Evolutionary conservation across 768 basidiomycete species (phyloP).

Genomic region (Gloeophyllum trabeum): DNA sequence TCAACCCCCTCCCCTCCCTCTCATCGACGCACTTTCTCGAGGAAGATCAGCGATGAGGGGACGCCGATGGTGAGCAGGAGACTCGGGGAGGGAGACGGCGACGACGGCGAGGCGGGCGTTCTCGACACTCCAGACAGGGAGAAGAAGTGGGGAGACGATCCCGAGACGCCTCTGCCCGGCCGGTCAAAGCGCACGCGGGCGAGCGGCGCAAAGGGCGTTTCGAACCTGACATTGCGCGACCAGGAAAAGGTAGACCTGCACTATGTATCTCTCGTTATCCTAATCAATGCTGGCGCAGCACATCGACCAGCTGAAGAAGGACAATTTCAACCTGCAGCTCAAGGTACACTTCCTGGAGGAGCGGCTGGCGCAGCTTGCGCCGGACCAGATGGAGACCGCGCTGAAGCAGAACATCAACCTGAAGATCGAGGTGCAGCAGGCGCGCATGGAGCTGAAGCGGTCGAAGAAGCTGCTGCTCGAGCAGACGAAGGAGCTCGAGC

Average conservation of each 20-base stretch:
- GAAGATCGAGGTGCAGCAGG: slow-evolving; percentile 85
- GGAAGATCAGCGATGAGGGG: slow-evolving; percentile 31
- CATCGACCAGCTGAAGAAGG: slow-evolving; percentile 91
- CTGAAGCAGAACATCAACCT: slow-evolving; percentile 89
- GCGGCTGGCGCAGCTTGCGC: slow-evolving; percentile 77
- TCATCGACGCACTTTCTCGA: slow-evolving; percentile 15
- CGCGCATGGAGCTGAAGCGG: slow-evolving; percentile 86
- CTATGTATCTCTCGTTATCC: not conserved
- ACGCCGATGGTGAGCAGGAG: slow-evolving; percentile 27
- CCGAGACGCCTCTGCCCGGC: slow-evolving; percentile 36
- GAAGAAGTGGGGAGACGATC: slow-evolving; percentile 30
- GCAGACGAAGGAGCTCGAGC: slow-evolving; percentile 70
- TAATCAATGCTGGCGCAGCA: slow-evolving; percentile 37
- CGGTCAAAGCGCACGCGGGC: slow-evolving; percentile 32
- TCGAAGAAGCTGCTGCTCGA: slow-evolving; percentile 82
- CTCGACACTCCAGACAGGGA: slow-evolving; percentile 44
- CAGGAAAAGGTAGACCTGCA: slow-evolving; percentile 95
- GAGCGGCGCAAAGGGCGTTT: slow-evolving; percentile 23
- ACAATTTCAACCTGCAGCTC: slow-evolving; percentile 94
- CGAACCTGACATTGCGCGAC: slow-evolving; percentile 76
- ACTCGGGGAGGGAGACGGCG: slow-evolving; percentile 22
- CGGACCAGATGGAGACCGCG: slow-evolving; percentile 86
- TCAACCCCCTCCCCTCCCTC: slow-evolving; percentile 40
- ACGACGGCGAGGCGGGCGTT: slow-evolving; percentile 29
- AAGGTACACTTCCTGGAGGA: slow-evolving; percentile 95